phyloP scores from a whole-genome alignment of 1,284 basidiomycete genomes.

The Lignosus rhinocerotis region DNA sequence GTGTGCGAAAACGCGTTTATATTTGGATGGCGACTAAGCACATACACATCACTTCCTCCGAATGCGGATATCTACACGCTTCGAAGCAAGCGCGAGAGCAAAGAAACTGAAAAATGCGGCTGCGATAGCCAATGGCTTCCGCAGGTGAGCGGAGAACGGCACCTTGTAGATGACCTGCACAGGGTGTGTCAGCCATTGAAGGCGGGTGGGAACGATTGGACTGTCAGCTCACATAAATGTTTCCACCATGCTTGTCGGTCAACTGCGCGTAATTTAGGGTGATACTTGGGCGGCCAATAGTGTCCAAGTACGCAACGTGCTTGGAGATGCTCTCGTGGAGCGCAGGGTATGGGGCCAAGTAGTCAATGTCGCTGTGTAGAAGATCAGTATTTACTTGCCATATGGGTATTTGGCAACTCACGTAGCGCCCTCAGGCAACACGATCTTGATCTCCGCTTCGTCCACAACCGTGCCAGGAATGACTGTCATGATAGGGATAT shows the following conservation, averaged over 20 bases:
- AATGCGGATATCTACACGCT: conserved; percentile 69
- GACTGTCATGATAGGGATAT: conserved; percentile 85
- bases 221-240: conserved; percentile 63
- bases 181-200: background rate
- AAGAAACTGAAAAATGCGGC: conserved; percentile 69
- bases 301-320: conserved; percentile 91
- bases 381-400: background rate
- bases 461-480: conserved; percentile 83
- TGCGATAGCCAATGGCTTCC: conserved; percentile 80
- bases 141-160: conserved; percentile 72
- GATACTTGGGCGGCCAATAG: conserved; percentile 83
- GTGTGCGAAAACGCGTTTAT: conserved; percentile 15
- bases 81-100: conserved; percentile 54
- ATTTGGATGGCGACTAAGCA: conserved; percentile 11
- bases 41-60: conserved; percentile 42
- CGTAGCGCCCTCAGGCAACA: conserved; percentile 94
- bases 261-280: conserved; percentile 73
- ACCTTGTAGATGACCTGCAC: conserved; percentile 84
- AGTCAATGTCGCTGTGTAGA: conserved; percentile 67
- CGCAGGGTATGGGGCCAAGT: conserved; percentile 78
- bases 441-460: conserved; percentile 76
- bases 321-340: conserved; percentile 59
- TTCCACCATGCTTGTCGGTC: conserved; percentile 77
- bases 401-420: conserved; percentile 44
- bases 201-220: background rate